Percentiles rank a stretch among this genome's conserved stretches.
These are phyloP conservation scores for Colletotrichum abscissum DNA, from an alignment of 2,329 filamentous ascomycete genomes.

Conservation along the genomic window DNA sequence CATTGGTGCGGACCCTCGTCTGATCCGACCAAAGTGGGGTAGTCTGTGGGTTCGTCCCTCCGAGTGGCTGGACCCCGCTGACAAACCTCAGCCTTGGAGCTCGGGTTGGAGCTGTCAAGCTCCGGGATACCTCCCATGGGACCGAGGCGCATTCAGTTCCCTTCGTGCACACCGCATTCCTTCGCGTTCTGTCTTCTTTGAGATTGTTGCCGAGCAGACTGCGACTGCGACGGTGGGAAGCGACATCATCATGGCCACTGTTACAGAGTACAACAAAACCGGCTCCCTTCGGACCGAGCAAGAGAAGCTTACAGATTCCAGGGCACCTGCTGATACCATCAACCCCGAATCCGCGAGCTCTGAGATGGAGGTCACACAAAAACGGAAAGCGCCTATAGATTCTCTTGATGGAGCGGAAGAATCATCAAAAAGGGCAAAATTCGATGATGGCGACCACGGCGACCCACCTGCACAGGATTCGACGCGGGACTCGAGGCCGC, in stretches of 20 bases:
- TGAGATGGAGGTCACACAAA: conserved; percentile 36
- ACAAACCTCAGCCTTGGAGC: conserved; percentile 36
- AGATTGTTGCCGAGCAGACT: background rate
- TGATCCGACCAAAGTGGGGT: conserved; percentile 17
- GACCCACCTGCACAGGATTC: background rate
- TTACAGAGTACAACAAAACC: conserved; percentile 10
- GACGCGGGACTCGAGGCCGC: background rate
- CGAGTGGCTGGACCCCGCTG: conserved; percentile 29
- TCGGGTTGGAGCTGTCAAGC: conserved; percentile 16
- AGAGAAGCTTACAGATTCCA: conserved; percentile 18
- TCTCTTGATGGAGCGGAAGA: conserved; percentile 35
- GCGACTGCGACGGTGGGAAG: background rate
- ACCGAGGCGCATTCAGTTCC: background rate
- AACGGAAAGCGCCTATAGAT: conserved; percentile 46
- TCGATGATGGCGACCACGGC: conserved; percentile 26
- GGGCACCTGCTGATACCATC: conserved; percentile 13
- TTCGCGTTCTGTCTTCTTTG: background rate
- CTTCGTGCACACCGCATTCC: background rate
- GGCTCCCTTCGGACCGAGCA: background rate
- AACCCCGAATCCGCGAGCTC: background rate
- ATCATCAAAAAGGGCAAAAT: conserved; percentile 30
- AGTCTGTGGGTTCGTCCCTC: background rate
- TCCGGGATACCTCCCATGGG: background rate
- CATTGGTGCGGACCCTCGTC: conserved; percentile 26
- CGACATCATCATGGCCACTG: conserved; percentile 19